Conservation (phyloP, 805 yeast species). For the Clavispora santaluciae region DNA sequence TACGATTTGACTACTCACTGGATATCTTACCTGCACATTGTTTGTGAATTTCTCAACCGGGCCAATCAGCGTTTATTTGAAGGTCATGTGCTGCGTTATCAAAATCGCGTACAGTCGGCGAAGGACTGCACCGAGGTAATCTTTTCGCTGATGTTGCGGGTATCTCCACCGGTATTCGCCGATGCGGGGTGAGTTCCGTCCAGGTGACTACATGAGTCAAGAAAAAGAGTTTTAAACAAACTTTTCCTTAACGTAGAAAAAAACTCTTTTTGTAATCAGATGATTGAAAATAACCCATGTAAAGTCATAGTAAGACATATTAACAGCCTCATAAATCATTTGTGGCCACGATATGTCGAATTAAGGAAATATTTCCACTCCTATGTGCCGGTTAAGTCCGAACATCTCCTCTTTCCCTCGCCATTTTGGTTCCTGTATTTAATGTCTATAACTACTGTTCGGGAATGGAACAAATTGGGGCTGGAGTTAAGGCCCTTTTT, state of each 20-base stretch:
- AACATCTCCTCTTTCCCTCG: background rate
- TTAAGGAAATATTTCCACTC: background rate
- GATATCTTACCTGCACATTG: background rate
- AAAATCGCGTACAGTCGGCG: background rate
- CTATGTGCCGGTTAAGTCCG: background rate
- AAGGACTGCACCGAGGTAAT: slow-evolving; percentile 1
- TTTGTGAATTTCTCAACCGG: background rate
- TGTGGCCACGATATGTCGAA: no score
- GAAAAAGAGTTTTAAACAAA: no score
- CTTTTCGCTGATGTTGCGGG: background rate
- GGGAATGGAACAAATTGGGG: no score
- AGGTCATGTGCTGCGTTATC: slow-evolving; percentile 2
- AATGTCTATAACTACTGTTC: no score
- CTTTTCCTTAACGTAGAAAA: no score
- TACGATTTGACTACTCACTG: background rate
- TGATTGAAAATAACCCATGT: no score
- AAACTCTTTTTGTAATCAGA: background rate
- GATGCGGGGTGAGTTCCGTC: slow-evolving; percentile 3
- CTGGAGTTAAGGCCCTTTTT: no score
- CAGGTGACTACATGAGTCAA: slow-evolving; percentile 2
- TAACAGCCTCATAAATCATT: no score
- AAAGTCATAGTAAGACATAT: no score
- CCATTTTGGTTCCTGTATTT: no score
- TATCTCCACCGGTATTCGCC: background rate
- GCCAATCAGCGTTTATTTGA: background rate